phyloP scores from a whole-genome alignment of 1,284 basidiomycete species.

The Ganoderma leucocontextum region DNA sequence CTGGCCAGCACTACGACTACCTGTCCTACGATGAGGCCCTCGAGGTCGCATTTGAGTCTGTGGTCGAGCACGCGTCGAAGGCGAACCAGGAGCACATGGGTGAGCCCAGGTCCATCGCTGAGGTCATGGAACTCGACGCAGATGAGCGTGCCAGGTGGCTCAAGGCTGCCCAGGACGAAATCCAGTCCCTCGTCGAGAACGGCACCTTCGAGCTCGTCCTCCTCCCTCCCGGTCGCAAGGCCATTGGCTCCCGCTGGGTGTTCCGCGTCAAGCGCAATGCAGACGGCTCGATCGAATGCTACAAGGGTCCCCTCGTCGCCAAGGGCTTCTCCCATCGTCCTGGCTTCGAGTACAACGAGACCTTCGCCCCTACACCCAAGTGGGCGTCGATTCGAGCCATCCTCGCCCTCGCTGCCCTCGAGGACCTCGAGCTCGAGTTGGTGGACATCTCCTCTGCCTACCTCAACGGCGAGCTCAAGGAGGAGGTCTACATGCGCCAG shows the following conservation, averaged over 20 bases:
- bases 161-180: constrained; percentile 19
- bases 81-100: constrained; percentile 17
- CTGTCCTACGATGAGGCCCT: neutral
- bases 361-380: constrained; percentile 47
- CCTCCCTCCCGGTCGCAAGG: constrained; percentile 34
- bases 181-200: constrained; percentile 26
- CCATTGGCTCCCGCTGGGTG: constrained; percentile 41
- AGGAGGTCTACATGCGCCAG: no score
- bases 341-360: constrained; percentile 52
- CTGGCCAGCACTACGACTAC: constrained; percentile 6
- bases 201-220: constrained; percentile 38
- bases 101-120: neutral
- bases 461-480: no score
- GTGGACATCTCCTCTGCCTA: no score
- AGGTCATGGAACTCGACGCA: constrained; percentile 10
- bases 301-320: constrained; percentile 51
- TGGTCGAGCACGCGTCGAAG: constrained; percentile 9
- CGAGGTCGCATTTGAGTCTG: constrained; percentile 11
- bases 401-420: constrained; percentile 45
- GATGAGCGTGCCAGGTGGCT: constrained; percentile 20
- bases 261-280: constrained; percentile 49
- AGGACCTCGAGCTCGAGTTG: no score
- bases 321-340: constrained; percentile 52
- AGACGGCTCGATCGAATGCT: constrained; percentile 40
- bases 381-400: constrained; percentile 43